Percentiles rank a stretch among this genome's conserved stretches.
Evolutionary conservation across 495 filamentous ascomycete genomes (phyloP).

Genomic region (Aspergillus egyptiacus): DNA sequence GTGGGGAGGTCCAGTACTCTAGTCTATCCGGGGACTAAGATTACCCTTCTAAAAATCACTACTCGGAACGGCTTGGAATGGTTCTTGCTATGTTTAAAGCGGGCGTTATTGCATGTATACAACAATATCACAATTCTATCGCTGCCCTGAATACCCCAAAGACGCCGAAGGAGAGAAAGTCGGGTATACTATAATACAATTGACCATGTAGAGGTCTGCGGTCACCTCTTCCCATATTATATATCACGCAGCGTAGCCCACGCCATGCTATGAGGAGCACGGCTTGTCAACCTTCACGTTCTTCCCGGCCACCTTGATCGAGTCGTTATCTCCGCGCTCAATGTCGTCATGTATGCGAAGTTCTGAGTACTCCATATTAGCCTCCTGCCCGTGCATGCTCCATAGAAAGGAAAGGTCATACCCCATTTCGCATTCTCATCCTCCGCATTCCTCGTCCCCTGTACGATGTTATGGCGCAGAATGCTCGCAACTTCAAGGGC

Average conservation of each 20-base stretch:
- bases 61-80: slow-evolving; percentile 8
- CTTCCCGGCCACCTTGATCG: slow-evolving; percentile 55
- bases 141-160: slow-evolving; percentile 12
- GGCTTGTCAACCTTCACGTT: slow-evolving; percentile 43
- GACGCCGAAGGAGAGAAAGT: slow-evolving; percentile 31
- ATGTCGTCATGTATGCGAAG: slow-evolving; percentile 84
- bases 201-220: not conserved
- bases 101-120: slow-evolving; percentile 40
- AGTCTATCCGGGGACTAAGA: slow-evolving; percentile 74
- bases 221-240: too few species aligned
- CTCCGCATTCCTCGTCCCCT: slow-evolving; percentile 55
- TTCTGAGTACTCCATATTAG: slow-evolving; percentile 42
- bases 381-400: not conserved
- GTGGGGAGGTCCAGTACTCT: slow-evolving; percentile 73
- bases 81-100: slow-evolving; percentile 34
- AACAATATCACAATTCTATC: slow-evolving; percentile 25
- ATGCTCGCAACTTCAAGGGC: slow-evolving; percentile 80
- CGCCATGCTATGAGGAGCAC: slow-evolving; percentile 33
- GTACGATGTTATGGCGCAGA: slow-evolving; percentile 78
- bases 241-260: not conserved
- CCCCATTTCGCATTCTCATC: slow-evolving; percentile 58
- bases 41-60: slow-evolving; percentile 10
- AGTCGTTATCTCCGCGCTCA: slow-evolving; percentile 88
- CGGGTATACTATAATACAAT: slow-evolving; percentile 46
- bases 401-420: slow-evolving; percentile 30